Base-by-base conservation (phyloP, 2,329 filamentous ascomycete species). In the Fusarium sp. region DNA sequence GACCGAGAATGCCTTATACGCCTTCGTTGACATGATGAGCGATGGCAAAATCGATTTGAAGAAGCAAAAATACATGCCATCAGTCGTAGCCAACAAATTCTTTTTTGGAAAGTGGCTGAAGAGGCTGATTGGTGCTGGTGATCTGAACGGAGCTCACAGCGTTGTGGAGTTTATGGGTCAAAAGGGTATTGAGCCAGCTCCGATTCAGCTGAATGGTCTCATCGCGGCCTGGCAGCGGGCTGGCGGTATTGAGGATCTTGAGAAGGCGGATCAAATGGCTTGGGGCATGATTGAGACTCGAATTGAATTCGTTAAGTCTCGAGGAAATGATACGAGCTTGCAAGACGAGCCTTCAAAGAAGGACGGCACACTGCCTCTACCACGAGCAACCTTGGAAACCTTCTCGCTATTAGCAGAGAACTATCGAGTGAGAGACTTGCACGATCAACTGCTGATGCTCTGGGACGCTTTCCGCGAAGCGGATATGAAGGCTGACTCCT, bases 51-150 rank as follows among this genome's bases (percentile, higher is more conserved):
- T 89, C 59, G 84, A 88, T 62, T 76, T 88, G 53, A 83, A 82
- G 56, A 83, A 82, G 63, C 79, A 80, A 63, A 80, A 81, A 55
- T 75, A 79, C 22, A 80, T 89, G 62, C 87, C 88, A 2, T 82
- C 83, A 2, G 81, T 84, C 13, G 81, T 90, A 42, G 84, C 83
- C 54, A 96, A 97, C 80, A 91, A 92, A 70, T 95, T 94, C 81
- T 93, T 97, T 81, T 92, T 94, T 73, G 93, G 92, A 38, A 95
- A 94, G 76, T 97, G 94, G 95, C 87, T 97, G 77, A 95, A 95
- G 81, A 90, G 92, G 54, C 88, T 97, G 13, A 92, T 97, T 62
- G 91, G 91, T 20, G 88, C 91, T 64, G 90, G 90, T 4, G 88
- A 94, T 71, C 82, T 93, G 18, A 88, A 92, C 62, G 92, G 91